Evolutionary conservation across 2,329 filamentous ascomycete species (phyloP).

Genomic region (Monascus ruber): DNA sequence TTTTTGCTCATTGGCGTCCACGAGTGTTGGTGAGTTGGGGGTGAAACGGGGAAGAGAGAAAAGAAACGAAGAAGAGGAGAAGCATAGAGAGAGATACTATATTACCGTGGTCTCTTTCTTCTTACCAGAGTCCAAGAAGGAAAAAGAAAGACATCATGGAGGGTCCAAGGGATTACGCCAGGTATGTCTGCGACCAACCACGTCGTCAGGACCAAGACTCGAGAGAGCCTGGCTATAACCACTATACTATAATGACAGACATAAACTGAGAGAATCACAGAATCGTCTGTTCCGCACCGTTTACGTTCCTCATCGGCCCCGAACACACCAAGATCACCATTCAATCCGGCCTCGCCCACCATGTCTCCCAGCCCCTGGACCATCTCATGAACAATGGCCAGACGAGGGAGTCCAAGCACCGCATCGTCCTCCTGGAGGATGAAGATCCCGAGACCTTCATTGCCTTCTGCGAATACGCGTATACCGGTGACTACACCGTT

Average conservation of each 20-base stretch:
- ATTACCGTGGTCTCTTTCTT: background rate
- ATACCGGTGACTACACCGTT: constrained; percentile 35
- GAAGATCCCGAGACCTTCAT: constrained; percentile 39
- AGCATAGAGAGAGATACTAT: no score
- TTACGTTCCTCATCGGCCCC: constrained; percentile 37
- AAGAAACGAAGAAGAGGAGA: no score
- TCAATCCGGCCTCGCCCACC: constrained; percentile 33
- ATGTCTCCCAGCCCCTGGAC: constrained; percentile 33
- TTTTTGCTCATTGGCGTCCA: no score
- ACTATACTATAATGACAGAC: background rate
- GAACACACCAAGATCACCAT: constrained; percentile 36
- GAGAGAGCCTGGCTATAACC: background rate
- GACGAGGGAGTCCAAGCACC: constrained; percentile 34
- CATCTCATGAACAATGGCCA: constrained; percentile 36
- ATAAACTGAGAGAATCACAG: constrained; percentile 13
- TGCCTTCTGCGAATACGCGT: constrained; percentile 39
- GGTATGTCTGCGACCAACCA: constrained; percentile 13
- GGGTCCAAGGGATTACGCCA: constrained; percentile 20
- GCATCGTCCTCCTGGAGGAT: constrained; percentile 33
- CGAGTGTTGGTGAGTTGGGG: no score
- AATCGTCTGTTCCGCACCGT: constrained; percentile 33
- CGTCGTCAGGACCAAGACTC: background rate
- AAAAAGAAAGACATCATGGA: constrained; percentile 12
- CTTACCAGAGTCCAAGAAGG: no score
- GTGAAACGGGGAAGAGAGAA: no score